Conservation (phyloP, 331 rosid genomes). For the Phaseolus coccineus region DNA sequence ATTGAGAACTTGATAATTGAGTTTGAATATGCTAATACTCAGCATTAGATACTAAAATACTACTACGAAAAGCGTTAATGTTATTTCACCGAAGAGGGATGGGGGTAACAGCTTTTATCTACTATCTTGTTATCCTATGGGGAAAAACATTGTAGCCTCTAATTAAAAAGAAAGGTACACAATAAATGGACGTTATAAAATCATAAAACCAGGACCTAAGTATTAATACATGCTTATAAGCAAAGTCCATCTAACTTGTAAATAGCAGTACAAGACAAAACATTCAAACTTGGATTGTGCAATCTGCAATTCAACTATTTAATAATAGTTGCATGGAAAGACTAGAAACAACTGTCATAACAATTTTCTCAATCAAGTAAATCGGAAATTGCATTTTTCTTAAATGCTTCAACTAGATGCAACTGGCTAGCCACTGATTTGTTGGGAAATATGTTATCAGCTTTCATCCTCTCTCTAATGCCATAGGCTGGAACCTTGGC, state of each 20-base stretch:
- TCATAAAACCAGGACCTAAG: neutral
- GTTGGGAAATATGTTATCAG: constrained; percentile 70
- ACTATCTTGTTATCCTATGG: neutral
- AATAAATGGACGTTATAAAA: neutral
- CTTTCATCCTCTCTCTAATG: constrained; percentile 71
- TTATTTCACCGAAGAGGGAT: no score
- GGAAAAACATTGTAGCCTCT: neutral
- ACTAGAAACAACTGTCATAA: neutral
- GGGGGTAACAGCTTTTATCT: neutral
- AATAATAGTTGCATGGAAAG: neutral
- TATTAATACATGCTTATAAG: neutral
- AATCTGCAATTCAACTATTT: neutral
- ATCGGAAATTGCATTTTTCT: constrained; percentile 57
- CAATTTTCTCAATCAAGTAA: constrained; percentile 61
- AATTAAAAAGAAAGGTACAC: neutral
- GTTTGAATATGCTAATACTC: no score
- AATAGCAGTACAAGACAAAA: neutral
- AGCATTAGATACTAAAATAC: no score
- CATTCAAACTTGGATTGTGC: neutral
- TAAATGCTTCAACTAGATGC: constrained; percentile 56
- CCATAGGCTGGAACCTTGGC: constrained; percentile 75
- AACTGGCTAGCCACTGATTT: constrained; percentile 47
- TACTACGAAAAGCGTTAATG: no score
- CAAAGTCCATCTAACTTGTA: neutral
- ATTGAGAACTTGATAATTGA: no score